Conservation (phyloP, 2,329 filamentous ascomycete genomes). For the Xylariaceae sp. region DNA sequence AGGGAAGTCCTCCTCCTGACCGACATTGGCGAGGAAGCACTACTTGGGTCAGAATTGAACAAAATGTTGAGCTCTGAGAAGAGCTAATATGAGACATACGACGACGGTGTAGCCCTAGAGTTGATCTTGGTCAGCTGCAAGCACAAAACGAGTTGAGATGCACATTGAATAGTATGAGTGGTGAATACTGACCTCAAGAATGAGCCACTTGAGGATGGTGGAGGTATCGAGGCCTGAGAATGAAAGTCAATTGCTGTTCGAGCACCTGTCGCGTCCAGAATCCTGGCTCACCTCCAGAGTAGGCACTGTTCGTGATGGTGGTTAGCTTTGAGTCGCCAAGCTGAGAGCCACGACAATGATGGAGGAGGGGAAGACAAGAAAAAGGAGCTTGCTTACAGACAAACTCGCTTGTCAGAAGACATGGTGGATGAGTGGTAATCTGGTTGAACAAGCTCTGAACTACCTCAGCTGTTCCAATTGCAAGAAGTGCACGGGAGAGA, state of each 20-base stretch:
- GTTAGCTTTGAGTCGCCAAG: conserved; percentile 4
- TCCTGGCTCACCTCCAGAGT: conserved; percentile 22
- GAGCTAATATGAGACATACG: neutral
- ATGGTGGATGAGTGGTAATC: neutral
- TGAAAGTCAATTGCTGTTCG: neutral
- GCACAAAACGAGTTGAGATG: neutral
- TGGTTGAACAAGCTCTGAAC: neutral
- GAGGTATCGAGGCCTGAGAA: conserved; percentile 38
- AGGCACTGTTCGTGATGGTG: conserved; percentile 18
- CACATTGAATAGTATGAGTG: neutral
- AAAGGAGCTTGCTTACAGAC: conserved; percentile 6
- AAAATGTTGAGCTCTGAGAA: neutral
- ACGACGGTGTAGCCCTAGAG: conserved; percentile 27
- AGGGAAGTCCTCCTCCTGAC: conserved; percentile 70
- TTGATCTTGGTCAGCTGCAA: neutral
- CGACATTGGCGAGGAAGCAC: conserved; percentile 62
- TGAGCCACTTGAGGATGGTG: conserved; percentile 39
- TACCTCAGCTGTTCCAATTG: neutral
- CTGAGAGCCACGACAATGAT: neutral
- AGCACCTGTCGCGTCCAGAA: neutral
- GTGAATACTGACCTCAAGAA: conserved; percentile 20
- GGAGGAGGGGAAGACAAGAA: neutral
- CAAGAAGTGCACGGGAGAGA: neutral
- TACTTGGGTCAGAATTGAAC: neutral
- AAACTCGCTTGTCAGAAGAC: conserved; percentile 14